Base-by-base conservation (phyloP, 139 green algal genomes). In the Pedinophyceae sp. region DNA sequence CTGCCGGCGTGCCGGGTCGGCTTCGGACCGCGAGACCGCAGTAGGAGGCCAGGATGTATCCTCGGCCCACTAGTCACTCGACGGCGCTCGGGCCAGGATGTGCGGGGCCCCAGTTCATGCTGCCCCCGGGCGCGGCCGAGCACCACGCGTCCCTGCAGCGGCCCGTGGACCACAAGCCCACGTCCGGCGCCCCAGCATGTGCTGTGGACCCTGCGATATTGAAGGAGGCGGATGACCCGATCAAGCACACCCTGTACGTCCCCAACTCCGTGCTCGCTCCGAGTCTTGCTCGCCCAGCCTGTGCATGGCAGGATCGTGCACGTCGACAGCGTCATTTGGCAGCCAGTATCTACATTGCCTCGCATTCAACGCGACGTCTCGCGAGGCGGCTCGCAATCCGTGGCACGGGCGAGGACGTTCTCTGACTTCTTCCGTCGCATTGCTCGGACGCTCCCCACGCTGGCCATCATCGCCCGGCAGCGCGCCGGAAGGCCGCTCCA, bases 1-100 rank as follows among this genome's bases (percentile, higher is more conserved):
- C n/a, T n/a, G n/a, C n/a, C n/a, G n/a, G n/a, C n/a, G n/a, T n/a
- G n/a, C n/a, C n/a, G n/a, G n/a, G n/a, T n/a, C n/a, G n/a, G n/a
- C n/a, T n/a, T n/a, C n/a, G n/a, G n/a, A n/a, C n/a, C n/a, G n/a
- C n/a, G n/a, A n/a, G n/a, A n/a, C n/a, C n/a, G n/a, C n/a, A n/a
- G n/a, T n/a, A n/a, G n/a, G n/a, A n/a, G n/a, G n/a, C n/a, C n/a
- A n/a, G n/a, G n/a, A n/a, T n/a, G n/a, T n/a, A n/a, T n/a, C n/a
- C n/a, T n/a, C n/a, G n/a, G n/a, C n/a, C n/a, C n/a, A n/a, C n/a
- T n/a, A n/a, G n/a, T n/a, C n/a, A n/a, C n/a, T n/a, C n/a, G n/a
- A n/a, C n/a, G 27, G 76, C 79, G 2, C 66, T 89, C 3, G 82
- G 82, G 0, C 84, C 84, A 3, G 84, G 84, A 7, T 76, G 80